These are phyloP conservation scores for Saccharomyces hybrid DNA, from an alignment of 1,139 yeast genomes.

Conservation along the genomic window DNA sequence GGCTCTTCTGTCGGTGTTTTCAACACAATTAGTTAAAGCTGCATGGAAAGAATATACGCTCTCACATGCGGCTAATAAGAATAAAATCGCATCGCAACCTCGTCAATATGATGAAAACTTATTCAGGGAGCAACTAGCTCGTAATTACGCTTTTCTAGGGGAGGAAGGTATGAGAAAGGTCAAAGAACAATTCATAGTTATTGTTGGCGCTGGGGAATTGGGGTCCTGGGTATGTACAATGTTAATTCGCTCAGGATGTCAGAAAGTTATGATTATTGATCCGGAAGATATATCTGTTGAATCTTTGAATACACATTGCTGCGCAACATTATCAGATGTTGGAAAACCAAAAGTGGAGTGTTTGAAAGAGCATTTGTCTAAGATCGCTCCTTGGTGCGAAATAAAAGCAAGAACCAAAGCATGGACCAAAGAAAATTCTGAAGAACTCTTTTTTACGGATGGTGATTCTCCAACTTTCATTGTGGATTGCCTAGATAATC, in stretches of 20 bases:
- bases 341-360: slow-evolving; percentile 86
- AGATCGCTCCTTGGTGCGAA: slow-evolving; percentile 86
- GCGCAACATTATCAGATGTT: slow-evolving; percentile 81
- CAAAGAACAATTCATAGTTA: slow-evolving; percentile 65
- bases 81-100: slow-evolving; percentile 5
- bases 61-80: not conserved
- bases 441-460: slow-evolving; percentile 47
- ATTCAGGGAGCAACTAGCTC: slow-evolving; percentile 81
- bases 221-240: slow-evolving; percentile 96
- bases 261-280: slow-evolving; percentile 73
- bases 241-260: slow-evolving; percentile 86
- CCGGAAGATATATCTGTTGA: slow-evolving; percentile 93
- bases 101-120: slow-evolving; percentile 57
- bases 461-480: slow-evolving; percentile 60
- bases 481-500: slow-evolving; percentile 91
- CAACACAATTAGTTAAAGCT: slow-evolving; percentile 22
- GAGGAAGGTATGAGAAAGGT: slow-evolving; percentile 75
- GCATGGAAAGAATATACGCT: slow-evolving; percentile 17
- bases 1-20: slow-evolving; percentile 24
- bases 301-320: slow-evolving; percentile 88
- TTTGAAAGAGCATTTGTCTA: slow-evolving; percentile 51
- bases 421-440: slow-evolving; percentile 64
- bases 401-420: slow-evolving; percentile 71
- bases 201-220: slow-evolving; percentile 98
- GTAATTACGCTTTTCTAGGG: slow-evolving; percentile 87